Evolutionary conservation across 2,329 filamentous ascomycete genomes (phyloP), one percentile per base, ranked within the genome.

Genomic region (Pyrenophora seminiperda): DNA sequence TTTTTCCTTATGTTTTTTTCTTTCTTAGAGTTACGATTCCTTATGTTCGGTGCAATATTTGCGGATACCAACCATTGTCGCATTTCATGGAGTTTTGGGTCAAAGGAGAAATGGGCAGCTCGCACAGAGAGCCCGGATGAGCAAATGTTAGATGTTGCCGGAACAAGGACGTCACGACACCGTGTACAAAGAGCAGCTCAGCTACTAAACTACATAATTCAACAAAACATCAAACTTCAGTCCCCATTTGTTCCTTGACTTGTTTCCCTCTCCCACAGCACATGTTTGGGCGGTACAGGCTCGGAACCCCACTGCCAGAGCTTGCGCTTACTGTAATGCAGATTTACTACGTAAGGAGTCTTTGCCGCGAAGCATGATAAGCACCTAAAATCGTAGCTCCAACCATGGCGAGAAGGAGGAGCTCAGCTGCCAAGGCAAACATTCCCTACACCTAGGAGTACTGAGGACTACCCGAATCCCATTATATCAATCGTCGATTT

Each of bases 41-140:
- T 27, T 50, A 40, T 46, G 47, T 41, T 38, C 10, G 32, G 30
- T 33, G 10, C 22, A 40, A 30, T 17, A 46, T 46, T 30, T 40
- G 36, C 47, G 47, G 47, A 50, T 50, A 50, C 47, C 47, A 46
- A 18, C 17, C 31, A 33, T 34, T 15, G 15, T 41, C 20, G 41
- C 47, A 50, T 50, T 40, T 41, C 30, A 36, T 13, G 47, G 47
- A 50, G 47, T 50, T 46, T 33, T 43, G 11, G 41, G 30, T 24
- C 9, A 37, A 37, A 20, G 20, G 24, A 42, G 17, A 9, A 44
- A 17, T 17, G 18, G 36, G 33, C 46, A 38, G 32, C 22, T 44
- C 32, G 40, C 46, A 38, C 20, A 19, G 33, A 19, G 33, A 36
- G 40, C 24, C 20, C 15, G 27, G 46, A 44, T 14, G 33, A 44